A percentile compares a stretch with the other conserved stretches of the same genome.
phyloP scores from a whole-genome alignment of 345 rosid species.

The Fremontodendron californicum region DNA sequence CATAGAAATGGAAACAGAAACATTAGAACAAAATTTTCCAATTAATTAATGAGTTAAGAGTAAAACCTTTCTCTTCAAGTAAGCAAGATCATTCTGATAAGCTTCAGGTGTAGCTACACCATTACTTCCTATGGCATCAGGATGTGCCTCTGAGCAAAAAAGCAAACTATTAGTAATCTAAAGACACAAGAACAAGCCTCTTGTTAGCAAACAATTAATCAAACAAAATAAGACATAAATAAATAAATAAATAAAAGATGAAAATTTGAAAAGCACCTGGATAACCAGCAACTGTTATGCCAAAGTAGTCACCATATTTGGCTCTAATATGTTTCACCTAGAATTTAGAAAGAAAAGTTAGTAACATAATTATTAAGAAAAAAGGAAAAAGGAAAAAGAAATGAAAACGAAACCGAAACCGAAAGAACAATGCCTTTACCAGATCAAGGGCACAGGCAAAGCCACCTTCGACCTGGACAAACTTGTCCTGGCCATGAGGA shows the following conservation, averaged over 20 bases:
- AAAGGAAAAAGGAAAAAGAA: not conserved
- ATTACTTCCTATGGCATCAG: slow-evolving; percentile 69
- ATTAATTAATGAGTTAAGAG: not conserved
- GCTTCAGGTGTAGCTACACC: slow-evolving; percentile 68
- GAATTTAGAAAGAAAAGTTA: slow-evolving; percentile 6
- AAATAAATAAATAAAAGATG: not conserved
- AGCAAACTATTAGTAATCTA: not conserved
- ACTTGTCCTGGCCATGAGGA: slow-evolving; percentile 93
- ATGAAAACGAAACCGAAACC: not conserved
- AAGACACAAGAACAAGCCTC: not conserved
- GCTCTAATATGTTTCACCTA: slow-evolving; percentile 78
- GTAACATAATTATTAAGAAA: not conserved
- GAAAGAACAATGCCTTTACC: slow-evolving; percentile 25
- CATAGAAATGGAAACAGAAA: not conserved
- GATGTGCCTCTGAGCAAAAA: slow-evolving; percentile 73
- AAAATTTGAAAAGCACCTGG: slow-evolving; percentile 66
- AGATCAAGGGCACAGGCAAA: slow-evolving; percentile 94
- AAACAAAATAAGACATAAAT: not conserved
- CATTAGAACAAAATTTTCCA: not conserved
- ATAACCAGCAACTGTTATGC: slow-evolving; percentile 97
- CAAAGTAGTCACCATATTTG: slow-evolving; percentile 82
- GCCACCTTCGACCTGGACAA: slow-evolving; percentile 88
- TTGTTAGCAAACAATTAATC: slow-evolving; percentile 1
- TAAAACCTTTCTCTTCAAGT: slow-evolving; percentile 81
- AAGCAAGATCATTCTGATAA: slow-evolving; percentile 79